A percentile compares a stretch with the other conserved stretches of the same genome.
Evolutionary conservation across 73 alveolate genomes (phyloP).

Genomic region (Symbiodinium natans): DNA sequence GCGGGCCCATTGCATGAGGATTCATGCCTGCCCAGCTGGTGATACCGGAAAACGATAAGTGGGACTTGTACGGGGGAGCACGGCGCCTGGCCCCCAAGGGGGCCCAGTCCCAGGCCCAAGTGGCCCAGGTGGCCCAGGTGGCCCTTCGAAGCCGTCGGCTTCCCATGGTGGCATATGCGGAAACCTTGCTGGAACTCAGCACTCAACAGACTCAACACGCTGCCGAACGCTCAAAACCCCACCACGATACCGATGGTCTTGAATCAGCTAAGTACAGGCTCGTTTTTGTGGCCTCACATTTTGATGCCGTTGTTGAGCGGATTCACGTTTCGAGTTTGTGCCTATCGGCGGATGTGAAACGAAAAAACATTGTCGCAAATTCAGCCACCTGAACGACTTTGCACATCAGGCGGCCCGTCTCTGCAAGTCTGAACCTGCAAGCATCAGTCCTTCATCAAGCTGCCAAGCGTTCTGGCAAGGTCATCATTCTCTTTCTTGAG

Average conservation of each 20-base stretch:
- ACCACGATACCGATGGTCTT: too few species aligned
- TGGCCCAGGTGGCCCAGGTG: background rate
- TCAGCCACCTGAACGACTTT: background rate
- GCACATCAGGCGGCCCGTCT: background rate
- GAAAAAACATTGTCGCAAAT: background rate
- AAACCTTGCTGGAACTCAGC: too few species aligned
- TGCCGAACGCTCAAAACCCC: too few species aligned
- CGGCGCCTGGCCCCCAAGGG: background rate
- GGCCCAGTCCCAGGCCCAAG: background rate
- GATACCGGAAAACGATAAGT: too few species aligned
- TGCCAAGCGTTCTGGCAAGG: constrained; percentile 3
- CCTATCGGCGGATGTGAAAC: background rate
- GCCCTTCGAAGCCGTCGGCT: background rate
- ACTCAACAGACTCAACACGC: too few species aligned
- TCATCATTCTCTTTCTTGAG: constrained; percentile 6
- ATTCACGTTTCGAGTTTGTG: too few species aligned
- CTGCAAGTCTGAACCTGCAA: background rate
- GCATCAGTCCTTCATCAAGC: background rate
- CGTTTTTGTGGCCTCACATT: too few species aligned
- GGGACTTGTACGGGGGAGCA: too few species aligned
- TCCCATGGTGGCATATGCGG: background rate
- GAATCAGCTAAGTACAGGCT: too few species aligned
- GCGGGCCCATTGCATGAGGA: background rate
- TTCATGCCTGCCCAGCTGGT: background rate
- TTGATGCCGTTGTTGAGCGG: background rate